A percentile compares a stretch with the other conserved stretches of the same genome.
Conservation (phyloP, 2,329 filamentous ascomycete species). For the Colletotrichum echinochloae region DNA sequence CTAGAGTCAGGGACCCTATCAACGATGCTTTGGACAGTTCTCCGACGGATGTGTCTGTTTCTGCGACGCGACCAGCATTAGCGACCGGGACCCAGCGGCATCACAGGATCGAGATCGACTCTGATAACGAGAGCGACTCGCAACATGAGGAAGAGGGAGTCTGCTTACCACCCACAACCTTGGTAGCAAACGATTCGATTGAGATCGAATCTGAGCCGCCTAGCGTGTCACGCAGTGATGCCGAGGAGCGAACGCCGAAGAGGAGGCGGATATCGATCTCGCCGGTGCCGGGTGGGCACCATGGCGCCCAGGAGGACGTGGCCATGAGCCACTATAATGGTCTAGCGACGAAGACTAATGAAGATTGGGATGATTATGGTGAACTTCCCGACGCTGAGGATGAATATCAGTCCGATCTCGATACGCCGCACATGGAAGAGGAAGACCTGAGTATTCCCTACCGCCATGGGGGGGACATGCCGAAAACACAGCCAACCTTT, state of each 20-base stretch:
- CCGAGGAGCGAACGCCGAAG: slow-evolving; percentile 35
- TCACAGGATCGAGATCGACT: slow-evolving; percentile 43
- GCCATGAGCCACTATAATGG: not conserved
- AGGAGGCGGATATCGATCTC: slow-evolving; percentile 37
- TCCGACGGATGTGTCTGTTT: not conserved
- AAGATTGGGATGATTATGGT: not conserved
- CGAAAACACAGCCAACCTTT: slow-evolving; percentile 53
- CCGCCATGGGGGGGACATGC: not conserved
- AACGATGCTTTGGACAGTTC: slow-evolving; percentile 35
- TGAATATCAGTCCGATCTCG: not conserved
- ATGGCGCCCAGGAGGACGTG: slow-evolving; percentile 9
- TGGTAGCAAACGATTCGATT: slow-evolving; percentile 38
- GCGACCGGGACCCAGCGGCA: slow-evolving; percentile 15
- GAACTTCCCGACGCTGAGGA: slow-evolving; percentile 6
- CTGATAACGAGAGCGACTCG: slow-evolving; percentile 32
- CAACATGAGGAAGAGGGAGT: slow-evolving; percentile 44
- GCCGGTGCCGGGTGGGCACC: slow-evolving; percentile 39
- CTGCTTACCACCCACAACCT: not conserved
- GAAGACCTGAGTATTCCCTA: slow-evolving; percentile 28
- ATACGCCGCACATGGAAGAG: slow-evolving; percentile 28
- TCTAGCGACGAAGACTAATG: not conserved
- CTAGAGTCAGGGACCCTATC: slow-evolving; percentile 42
- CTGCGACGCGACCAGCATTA: slow-evolving; percentile 9
- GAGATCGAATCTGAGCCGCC: slow-evolving; percentile 39
- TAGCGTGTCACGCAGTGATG: slow-evolving; percentile 23